Evolutionary conservation across 169 alveolate species (phyloP).

Genomic region (Eimeria nieschulzi): DNA sequence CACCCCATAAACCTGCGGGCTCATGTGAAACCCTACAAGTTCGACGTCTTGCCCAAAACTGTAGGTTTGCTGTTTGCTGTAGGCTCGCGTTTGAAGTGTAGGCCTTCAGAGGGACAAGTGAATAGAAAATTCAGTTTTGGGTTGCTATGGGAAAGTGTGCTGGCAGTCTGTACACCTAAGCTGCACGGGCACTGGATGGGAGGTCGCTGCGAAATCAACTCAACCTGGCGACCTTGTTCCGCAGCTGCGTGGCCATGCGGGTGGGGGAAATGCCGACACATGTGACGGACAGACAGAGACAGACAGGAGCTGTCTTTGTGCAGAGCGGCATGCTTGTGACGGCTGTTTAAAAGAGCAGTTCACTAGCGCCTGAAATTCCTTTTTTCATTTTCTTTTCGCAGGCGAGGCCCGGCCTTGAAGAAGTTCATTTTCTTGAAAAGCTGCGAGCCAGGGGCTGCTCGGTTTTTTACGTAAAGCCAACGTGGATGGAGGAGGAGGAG

Average conservation of each 20-base stretch:
- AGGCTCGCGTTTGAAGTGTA: background rate
- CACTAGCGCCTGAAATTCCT: too few species aligned
- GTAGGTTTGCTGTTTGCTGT: slow-evolving; percentile 52
- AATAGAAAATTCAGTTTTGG: background rate
- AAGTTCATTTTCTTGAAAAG: slow-evolving; percentile 87
- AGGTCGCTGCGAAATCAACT: background rate
- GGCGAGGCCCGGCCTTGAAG: slow-evolving; percentile 87
- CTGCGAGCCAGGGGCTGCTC: slow-evolving; percentile 87
- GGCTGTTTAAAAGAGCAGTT: too few species aligned
- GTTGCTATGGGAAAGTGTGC: slow-evolving; percentile 1
- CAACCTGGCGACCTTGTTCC: background rate
- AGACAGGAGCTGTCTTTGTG: too few species aligned
- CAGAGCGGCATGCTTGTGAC: too few species aligned
- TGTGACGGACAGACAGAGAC: too few species aligned
- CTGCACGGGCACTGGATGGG: background rate
- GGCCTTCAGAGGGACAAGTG: background rate
- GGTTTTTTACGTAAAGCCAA: slow-evolving; percentile 89
- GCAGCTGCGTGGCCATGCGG: too few species aligned
- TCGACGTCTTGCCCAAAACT: slow-evolving; percentile 87
- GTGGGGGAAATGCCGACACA: too few species aligned
- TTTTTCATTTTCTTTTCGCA: background rate
- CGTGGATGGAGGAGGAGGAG: slow-evolving; percentile 90
- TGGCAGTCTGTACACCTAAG: background rate
- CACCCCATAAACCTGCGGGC: slow-evolving; percentile 87
- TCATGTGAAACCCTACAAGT: slow-evolving; percentile 88